A percentile compares a stretch with the other conserved stretches of the same genome.
Conservation (phyloP, 805 yeast genomes). For the Pichia nanzhaoensis region DNA sequence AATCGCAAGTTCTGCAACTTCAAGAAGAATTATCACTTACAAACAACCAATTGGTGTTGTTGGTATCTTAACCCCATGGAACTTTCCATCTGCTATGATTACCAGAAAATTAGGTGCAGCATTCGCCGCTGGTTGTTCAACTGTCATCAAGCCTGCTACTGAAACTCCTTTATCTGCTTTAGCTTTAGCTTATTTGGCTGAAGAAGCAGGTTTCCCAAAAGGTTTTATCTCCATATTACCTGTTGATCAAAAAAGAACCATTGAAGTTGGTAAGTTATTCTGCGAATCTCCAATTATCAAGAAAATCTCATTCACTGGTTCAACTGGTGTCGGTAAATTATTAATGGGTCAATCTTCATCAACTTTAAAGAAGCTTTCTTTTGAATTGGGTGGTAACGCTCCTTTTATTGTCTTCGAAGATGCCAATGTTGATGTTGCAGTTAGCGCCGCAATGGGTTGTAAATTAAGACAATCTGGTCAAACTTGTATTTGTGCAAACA, state of each 20-base stretch:
- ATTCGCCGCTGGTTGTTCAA: constrained; percentile 68
- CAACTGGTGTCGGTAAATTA: constrained; percentile 77
- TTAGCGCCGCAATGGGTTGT: constrained; percentile 56
- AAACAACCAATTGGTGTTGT: constrained; percentile 78
- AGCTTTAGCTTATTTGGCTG: constrained; percentile 58
- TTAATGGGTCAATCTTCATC: constrained; percentile 68
- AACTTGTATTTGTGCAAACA: constrained; percentile 76
- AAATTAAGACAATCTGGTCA: constrained; percentile 77
- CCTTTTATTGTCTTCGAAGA: constrained; percentile 79
- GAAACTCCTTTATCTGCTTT: constrained; percentile 80
- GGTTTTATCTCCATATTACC: constrained; percentile 80
- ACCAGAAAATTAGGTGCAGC: constrained; percentile 80
- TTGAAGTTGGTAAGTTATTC: constrained; percentile 72
- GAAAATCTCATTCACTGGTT: constrained; percentile 93
- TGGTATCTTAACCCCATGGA: constrained; percentile 84
- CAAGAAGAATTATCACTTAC: constrained; percentile 57
- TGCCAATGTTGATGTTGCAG: constrained; percentile 59
- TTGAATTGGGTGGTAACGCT: constrained; percentile 88
- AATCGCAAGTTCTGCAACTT: constrained; percentile 49
- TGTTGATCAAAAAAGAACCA: constrained; percentile 64
- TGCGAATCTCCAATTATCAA: constrained; percentile 72
- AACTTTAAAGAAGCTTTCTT: constrained; percentile 67
- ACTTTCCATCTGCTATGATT: constrained; percentile 75
- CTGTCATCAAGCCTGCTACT: constrained; percentile 70
- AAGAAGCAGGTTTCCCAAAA: constrained; percentile 83